Evolutionary conservation across 1,139 yeast species (phyloP).

Genomic region (Arxiozyma slooffiae): DNA sequence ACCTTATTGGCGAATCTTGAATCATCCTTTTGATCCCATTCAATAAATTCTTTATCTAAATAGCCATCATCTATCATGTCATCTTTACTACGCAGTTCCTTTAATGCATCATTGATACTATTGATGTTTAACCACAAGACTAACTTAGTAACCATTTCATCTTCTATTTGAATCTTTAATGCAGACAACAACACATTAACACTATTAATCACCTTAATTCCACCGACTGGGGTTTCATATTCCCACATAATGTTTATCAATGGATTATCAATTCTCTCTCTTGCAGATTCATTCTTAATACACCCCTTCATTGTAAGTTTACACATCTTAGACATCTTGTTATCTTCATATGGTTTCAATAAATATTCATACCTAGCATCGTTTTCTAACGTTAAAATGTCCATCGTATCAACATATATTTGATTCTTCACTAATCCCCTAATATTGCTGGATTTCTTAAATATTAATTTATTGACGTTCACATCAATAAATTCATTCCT

Average conservation of each 20-base stretch:
- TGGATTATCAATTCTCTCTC: constrained; percentile 14
- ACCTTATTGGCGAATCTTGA: background rate
- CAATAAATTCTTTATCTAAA: background rate
- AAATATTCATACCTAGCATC: constrained; percentile 62
- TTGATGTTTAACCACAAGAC: constrained; percentile 6
- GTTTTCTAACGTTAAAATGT: constrained; percentile 59
- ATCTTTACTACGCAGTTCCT: constrained; percentile 1
- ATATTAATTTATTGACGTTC: constrained; percentile 54
- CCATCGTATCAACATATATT: constrained; percentile 52
- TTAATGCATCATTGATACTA: background rate
- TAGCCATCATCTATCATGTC: background rate
- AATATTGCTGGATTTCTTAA: constrained; percentile 48
- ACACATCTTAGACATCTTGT: background rate
- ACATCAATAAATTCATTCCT: constrained; percentile 52
- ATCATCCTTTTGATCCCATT: background rate
- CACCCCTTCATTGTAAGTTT: background rate
- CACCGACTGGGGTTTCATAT: constrained; percentile 59
- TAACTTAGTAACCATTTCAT: constrained; percentile 39
- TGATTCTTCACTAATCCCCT: constrained; percentile 58
- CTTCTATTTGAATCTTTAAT: constrained; percentile 49
- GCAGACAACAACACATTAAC: constrained; percentile 48
- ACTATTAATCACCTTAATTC: constrained; percentile 50
- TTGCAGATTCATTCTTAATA: background rate
- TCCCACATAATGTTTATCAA: constrained; percentile 49
- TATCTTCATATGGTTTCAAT: constrained; percentile 41